Conservation (phyloP, 179 eudicot species). For the Spinacia oleracea region DNA sequence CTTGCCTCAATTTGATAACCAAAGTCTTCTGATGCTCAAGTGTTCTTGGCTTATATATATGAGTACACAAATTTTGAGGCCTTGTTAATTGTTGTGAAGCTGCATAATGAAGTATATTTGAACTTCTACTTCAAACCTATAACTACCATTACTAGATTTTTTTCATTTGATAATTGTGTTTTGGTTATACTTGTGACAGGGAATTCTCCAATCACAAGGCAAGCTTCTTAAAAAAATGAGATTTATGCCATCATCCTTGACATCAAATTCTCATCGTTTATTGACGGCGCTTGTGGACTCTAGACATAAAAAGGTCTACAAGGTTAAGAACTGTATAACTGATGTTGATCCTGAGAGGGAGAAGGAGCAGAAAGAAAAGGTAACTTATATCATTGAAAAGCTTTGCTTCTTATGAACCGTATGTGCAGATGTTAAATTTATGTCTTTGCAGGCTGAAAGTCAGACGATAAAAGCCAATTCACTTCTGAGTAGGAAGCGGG, state of each 20-base stretch:
- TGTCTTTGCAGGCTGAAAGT: constrained; percentile 72
- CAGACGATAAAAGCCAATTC: constrained; percentile 87
- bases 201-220: constrained; percentile 97
- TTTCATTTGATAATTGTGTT: background rate
- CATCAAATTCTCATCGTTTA: constrained; percentile 91
- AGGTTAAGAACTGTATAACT: constrained; percentile 90
- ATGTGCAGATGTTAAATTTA: constrained; percentile 18
- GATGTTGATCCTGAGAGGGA: constrained; percentile 99
- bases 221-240: constrained; percentile 81
- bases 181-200: constrained; percentile 46
- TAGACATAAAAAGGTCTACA: constrained; percentile 88
- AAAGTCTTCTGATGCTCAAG: background rate
- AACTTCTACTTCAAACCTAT: background rate
- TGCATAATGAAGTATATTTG: background rate
- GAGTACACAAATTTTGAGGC: background rate
- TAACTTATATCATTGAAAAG: constrained; percentile 24
- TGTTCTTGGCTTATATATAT: background rate
- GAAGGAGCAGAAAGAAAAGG: constrained; percentile 92
- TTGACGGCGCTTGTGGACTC: constrained; percentile 97
- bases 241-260: constrained; percentile 94
- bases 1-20: background rate
- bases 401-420: constrained; percentile 13
- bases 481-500: constrained; percentile 81
- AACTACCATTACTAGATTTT: constrained; percentile 4
- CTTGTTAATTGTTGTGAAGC: background rate